Conservation (phyloP, 2,329 filamentous ascomycete species). For the Venturia carpophila region DNA sequence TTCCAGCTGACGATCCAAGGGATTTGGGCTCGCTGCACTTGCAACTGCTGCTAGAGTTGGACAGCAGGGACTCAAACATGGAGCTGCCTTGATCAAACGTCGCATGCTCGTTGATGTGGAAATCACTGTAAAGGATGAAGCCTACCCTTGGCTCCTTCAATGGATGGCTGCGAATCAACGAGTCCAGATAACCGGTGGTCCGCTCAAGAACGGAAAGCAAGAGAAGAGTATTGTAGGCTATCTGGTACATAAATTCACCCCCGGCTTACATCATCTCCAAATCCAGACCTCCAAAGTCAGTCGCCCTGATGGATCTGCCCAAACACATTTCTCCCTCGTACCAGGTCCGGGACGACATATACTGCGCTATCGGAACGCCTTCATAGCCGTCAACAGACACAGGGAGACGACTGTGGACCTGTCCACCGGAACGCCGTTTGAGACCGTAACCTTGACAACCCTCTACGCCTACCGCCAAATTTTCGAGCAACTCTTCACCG, state of each 20-base stretch:
- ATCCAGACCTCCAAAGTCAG: slow-evolving; percentile 57
- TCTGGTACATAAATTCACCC: slow-evolving; percentile 50
- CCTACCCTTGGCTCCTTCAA: slow-evolving; percentile 87
- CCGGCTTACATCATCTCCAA: slow-evolving; percentile 55
- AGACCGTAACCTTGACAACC: slow-evolving; percentile 86
- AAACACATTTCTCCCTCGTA: slow-evolving; percentile 78
- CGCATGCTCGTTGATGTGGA: slow-evolving; percentile 92
- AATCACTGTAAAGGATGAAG: slow-evolving; percentile 87
- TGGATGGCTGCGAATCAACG: slow-evolving; percentile 85
- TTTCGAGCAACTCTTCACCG: slow-evolving; percentile 81
- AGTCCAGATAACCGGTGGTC: slow-evolving; percentile 33
- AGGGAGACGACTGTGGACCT: slow-evolving; percentile 78
- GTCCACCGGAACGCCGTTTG: slow-evolving; percentile 81
- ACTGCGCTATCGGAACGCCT: slow-evolving; percentile 76
- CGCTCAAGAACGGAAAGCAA: slow-evolving; percentile 24
- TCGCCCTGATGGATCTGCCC: slow-evolving; percentile 57
- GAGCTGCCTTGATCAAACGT: slow-evolving; percentile 66
- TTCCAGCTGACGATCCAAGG: slow-evolving; percentile 35
- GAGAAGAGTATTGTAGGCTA: slow-evolving; percentile 40
- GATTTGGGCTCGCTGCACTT: slow-evolving; percentile 84
- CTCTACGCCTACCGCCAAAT: slow-evolving; percentile 82
- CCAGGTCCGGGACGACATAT: slow-evolving; percentile 87
- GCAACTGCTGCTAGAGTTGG: slow-evolving; percentile 75
- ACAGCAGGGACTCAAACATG: slow-evolving; percentile 65
- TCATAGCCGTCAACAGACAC: slow-evolving; percentile 78